Base-by-base conservation (phyloP, 2,329 filamentous ascomycete species). In the Trichoderma cornu-damae region DNA sequence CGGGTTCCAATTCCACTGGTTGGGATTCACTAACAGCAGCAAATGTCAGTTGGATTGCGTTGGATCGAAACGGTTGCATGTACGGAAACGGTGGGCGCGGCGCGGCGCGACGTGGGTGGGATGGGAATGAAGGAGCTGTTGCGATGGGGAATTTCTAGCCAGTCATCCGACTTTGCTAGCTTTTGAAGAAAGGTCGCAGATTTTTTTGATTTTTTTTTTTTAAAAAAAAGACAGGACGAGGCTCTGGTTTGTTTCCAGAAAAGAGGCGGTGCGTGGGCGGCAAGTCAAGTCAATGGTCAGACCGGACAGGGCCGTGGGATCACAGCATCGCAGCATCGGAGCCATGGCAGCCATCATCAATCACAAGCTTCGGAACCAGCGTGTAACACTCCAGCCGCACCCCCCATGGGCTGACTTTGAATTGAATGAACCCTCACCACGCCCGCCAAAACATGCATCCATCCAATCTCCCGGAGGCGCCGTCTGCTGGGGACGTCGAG, bases 1-100 rank as follows among this genome's bases (percentile, higher is more conserved):
- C 11, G 68, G 62, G 20, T 69, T 62, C 64, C 76, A 73, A 61
- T 77, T 77, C 79, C 79, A 82, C 67, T 80, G 79, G 62, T 82
- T 82, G 46, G 79, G 79, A 63, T 82, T 81, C 56, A 81, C 79
- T 81, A 58, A 14, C 34, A 18, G 20, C 16, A 47, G 44, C 34
- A 26, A 18, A 16, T 24, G 51, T 40, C 16, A 55, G 52, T 35
- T 28, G 11, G 14, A 37, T 18, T n/a, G 22, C 38, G 42, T 28
- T 38, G 7, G 16, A 14, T 35, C 28, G n/a, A 14, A 11, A n/a
- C n/a, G 14, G 20, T 51, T 30, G 35, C 35, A 35, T 5, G 37
- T 4, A 32, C 11, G 35, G 22, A 30, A n/a, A n/a, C n/a, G n/a
- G n/a, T n/a, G n/a, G n/a, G n/a, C n/a, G n/a, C n/a, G n/a, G n/a